Base-by-base conservation (phyloP, 2,329 filamentous ascomycete species). In the Alternaria triticimaculans region DNA sequence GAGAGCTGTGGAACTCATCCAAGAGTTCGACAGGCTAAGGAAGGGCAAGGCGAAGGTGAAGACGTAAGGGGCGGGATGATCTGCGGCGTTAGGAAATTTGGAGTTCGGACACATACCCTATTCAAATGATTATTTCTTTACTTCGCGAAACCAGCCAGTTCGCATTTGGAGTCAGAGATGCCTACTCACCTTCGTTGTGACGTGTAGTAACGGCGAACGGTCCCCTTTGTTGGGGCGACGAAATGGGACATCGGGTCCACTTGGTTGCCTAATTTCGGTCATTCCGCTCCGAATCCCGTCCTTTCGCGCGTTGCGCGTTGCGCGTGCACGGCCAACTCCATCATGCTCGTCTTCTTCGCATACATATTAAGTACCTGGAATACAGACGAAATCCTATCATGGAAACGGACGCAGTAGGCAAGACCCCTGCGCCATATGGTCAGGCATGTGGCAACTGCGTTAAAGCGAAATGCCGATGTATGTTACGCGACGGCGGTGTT, bases 381-480 rank as follows among this genome's bases (percentile, higher is more conserved):
- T 11, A 10, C 20, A 20, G 12, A 23, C 11, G 11, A 28, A 5
- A 33, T 30, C 30, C 26, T 8, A 51, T 51, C 4, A 69, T 72
- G 69, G 60, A 69, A 55, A 20, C 44, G 53, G 45, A 78, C 69
- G 46, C 78, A 18, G 10, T 30, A 23, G 58, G 51, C 21, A 60
- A 43, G 21, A 63, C 44, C 21, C 60, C 72, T 15, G 73, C 72
- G 8, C 69, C 70, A 2, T 76, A 76, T 48, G 74, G 74, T 3
- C 67, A 71, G 55, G 69, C 75, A 9, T 78, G 75, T 51, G 43
- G 58, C 6, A 66, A 69, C 12, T 77, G 75, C 43, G 69, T 70
- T 3, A 67, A 65, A 45, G 68, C 72, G 18, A 76, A 76, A 61
- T 73, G 66, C 49, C 67, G 67, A 51, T 77, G 74, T 46, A 62